Evolutionary conservation across 768 basidiomycete species (phyloP).

Genomic region (Lactarius evosmus): DNA sequence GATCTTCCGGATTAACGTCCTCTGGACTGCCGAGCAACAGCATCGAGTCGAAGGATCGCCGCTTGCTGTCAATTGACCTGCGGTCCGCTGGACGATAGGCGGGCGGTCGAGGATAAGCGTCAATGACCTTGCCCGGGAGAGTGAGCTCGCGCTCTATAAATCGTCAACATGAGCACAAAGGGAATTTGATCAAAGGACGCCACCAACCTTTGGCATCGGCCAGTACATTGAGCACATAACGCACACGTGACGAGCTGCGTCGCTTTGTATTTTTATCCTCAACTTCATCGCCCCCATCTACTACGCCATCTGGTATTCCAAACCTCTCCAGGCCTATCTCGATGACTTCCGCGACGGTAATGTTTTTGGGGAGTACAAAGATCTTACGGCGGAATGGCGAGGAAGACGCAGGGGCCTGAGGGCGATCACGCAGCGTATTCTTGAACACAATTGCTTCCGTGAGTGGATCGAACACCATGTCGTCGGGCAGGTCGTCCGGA

Average conservation of each 20-base stretch:
- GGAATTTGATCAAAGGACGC: neutral
- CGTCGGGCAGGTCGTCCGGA: constrained; percentile 88
- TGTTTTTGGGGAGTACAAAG: constrained; percentile 90
- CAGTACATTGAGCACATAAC: constrained; percentile 73
- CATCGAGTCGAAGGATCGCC: constrained; percentile 83
- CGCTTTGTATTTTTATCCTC: constrained; percentile 89
- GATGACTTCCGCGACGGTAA: constrained; percentile 94
- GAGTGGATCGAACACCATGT: constrained; percentile 89
- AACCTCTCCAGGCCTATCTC: constrained; percentile 90
- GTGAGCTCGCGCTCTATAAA: constrained; percentile 68
- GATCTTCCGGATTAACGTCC: constrained; percentile 80
- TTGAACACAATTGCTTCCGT: constrained; percentile 95
- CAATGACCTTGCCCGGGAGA: constrained; percentile 80
- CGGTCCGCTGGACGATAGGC: constrained; percentile 61
- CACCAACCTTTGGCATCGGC: constrained; percentile 60
- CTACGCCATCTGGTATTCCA: constrained; percentile 94
- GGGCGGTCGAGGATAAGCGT: constrained; percentile 77
- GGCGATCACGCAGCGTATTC: constrained; percentile 59
- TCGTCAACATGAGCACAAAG: constrained; percentile 13
- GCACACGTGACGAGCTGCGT: constrained; percentile 70
- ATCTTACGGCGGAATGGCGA: constrained; percentile 70
- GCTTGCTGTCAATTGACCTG: constrained; percentile 59
- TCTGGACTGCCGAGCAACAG: constrained; percentile 65
- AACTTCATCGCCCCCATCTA: constrained; percentile 96
- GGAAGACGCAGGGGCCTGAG: constrained; percentile 40